These are phyloP conservation scores for Aphanomyces astaci DNA, from an alignment of 352 stramenopile genomes.

Conservation along the genomic window DNA sequence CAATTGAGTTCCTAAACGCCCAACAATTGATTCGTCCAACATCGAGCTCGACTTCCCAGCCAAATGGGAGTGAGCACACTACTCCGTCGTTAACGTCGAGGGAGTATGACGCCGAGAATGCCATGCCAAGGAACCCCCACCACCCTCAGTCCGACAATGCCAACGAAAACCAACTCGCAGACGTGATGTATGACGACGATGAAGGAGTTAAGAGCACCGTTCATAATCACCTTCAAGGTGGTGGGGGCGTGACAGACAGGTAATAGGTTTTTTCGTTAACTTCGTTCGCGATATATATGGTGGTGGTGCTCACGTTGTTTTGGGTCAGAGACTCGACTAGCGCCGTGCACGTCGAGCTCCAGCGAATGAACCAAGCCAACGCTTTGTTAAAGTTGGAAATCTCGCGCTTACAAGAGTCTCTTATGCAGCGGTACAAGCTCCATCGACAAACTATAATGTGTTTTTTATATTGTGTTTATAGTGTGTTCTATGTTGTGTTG, in stretches of 20 bases:
- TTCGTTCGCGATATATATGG: background rate
- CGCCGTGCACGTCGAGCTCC: constrained; percentile 10
- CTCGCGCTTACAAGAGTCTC: constrained; percentile 13
- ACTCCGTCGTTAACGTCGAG: background rate
- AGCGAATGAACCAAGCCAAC: background rate
- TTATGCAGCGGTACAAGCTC: constrained; percentile 4
- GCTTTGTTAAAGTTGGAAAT: constrained; percentile 6
- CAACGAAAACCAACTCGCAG: constrained; percentile 10
- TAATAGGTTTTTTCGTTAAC: background rate
- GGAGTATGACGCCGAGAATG: background rate
- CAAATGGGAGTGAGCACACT: background rate
- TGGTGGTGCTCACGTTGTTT: too few relatives aligned
- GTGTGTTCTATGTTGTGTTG: too few relatives aligned
- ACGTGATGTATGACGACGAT: background rate
- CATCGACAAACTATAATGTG: background rate
- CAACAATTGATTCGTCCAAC: background rate
- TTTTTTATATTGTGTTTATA: background rate
- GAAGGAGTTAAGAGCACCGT: background rate
- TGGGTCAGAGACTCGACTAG: background rate
- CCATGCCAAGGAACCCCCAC: background rate
- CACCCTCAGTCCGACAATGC: background rate
- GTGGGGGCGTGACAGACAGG: background rate
- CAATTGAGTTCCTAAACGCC: background rate
- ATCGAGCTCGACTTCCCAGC: background rate
- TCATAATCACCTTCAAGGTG: background rate